These are phyloP conservation scores for Pleurotus pulmonarius DNA, from an alignment of 768 basidiomycete genomes.

Conservation along the genomic window DNA sequence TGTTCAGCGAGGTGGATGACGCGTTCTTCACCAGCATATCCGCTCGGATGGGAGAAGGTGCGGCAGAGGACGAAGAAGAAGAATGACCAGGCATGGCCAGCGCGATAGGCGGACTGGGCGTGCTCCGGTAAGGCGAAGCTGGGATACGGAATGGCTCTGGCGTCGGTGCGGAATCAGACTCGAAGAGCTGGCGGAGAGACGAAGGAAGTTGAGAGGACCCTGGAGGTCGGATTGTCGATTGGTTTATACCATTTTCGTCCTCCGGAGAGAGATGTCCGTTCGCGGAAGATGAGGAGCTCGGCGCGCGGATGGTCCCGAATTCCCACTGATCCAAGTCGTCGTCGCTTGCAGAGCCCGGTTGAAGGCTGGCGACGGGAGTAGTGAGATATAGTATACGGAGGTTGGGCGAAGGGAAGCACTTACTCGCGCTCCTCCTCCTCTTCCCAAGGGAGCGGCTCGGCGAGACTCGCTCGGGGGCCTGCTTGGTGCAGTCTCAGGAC, in stretches of 20 bases:
- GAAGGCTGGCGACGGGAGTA: slow-evolving; percentile 12
- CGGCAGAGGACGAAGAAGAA: slow-evolving; percentile 5
- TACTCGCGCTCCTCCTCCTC: slow-evolving; percentile 59
- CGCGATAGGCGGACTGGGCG: slow-evolving; percentile 19
- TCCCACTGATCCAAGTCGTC: slow-evolving; percentile 53
- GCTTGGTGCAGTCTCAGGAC: slow-evolving; percentile 70
- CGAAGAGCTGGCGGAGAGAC: slow-evolving; percentile 78
- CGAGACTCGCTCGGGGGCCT: slow-evolving; percentile 75
- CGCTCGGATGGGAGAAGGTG: slow-evolving; percentile 8
- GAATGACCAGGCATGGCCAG: slow-evolving; percentile 9
- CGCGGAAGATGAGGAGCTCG: slow-evolving; percentile 21
- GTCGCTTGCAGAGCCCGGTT: slow-evolving; percentile 23
- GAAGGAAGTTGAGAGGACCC: slow-evolving; percentile 59
- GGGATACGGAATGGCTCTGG: slow-evolving; percentile 40
- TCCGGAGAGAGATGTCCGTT: slow-evolving; percentile 12
- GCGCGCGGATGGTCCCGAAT: slow-evolving; percentile 66
- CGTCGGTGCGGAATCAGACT: slow-evolving; percentile 39
- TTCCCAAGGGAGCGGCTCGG: slow-evolving; percentile 70
- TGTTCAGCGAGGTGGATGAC: not conserved
- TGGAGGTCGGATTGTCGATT: slow-evolving; percentile 48
- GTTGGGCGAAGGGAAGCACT: slow-evolving; percentile 13
- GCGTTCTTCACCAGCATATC: slow-evolving; percentile 5
- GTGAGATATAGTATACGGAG: not conserved
- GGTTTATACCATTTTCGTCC: slow-evolving; percentile 23
- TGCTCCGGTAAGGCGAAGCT: slow-evolving; percentile 19